Evolutionary conservation across 108 stramenopile species (phyloP).

Genomic region (Cylindrotheca fusiformis): DNA sequence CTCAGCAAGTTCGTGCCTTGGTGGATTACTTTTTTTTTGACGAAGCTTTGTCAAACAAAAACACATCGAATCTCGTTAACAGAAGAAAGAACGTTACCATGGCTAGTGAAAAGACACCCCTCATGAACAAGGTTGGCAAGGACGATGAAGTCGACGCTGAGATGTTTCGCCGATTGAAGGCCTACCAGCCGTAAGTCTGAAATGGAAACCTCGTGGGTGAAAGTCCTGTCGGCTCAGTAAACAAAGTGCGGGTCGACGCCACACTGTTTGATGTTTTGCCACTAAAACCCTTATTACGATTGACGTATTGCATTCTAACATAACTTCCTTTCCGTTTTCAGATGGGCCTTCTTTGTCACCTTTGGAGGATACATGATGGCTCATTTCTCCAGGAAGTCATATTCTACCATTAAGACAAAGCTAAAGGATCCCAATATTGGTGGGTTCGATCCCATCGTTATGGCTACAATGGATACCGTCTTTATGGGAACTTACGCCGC

Average conservation of each 20-base stretch:
- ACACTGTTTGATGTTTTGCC: not conserved
- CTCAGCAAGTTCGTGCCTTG: no score
- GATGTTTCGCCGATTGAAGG: slow-evolving; percentile 72
- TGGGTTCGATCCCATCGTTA: slow-evolving; percentile 69
- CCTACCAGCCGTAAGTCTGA: slow-evolving; percentile 79
- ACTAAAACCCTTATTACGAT: not conserved
- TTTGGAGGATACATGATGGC: slow-evolving; percentile 95
- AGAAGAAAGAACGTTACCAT: no score
- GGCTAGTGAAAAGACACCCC: slow-evolving; percentile 66
- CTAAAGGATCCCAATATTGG: slow-evolving; percentile 51
- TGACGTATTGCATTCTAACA: not conserved
- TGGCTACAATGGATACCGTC: slow-evolving; percentile 92
- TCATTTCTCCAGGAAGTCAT: slow-evolving; percentile 94
- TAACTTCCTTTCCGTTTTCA: slow-evolving; percentile 21
- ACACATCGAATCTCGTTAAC: no score
- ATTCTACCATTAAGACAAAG: slow-evolving; percentile 93
- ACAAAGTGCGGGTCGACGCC: no score
- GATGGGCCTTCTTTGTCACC: slow-evolving; percentile 92
- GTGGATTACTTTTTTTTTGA: no score
- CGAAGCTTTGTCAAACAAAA: no score
- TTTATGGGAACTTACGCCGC: slow-evolving; percentile 97
- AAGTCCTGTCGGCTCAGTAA: not conserved
- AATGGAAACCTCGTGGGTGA: not conserved
- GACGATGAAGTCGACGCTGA: slow-evolving; percentile 62
- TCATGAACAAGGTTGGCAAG: slow-evolving; percentile 50